Percentiles rank a stretch among this genome's conserved stretches.
Evolutionary conservation across 2,329 filamentous ascomycete species (phyloP).

Genomic region (Aspergillus phoenicis): DNA sequence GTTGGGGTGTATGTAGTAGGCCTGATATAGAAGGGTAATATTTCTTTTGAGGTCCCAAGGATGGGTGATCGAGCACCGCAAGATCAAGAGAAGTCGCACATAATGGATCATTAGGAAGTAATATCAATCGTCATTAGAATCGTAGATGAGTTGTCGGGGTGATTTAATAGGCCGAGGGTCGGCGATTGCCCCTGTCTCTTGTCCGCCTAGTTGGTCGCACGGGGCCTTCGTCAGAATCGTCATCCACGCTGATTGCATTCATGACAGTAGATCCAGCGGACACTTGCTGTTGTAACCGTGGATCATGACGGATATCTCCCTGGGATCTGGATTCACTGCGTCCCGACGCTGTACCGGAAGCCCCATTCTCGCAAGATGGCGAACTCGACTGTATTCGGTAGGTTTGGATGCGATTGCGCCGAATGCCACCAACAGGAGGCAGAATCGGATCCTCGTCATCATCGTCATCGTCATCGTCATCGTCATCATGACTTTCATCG

Average conservation of each 20-base stretch:
- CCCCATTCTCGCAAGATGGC: constrained; percentile 11
- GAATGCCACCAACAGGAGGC: constrained; percentile 18
- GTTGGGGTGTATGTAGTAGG: not conserved
- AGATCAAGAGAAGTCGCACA: not conserved
- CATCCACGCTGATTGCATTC: constrained; percentile 31
- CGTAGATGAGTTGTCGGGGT: not conserved
- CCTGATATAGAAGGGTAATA: not conserved
- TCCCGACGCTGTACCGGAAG: not conserved
- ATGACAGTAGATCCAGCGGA: constrained; percentile 23
- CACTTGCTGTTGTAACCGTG: not conserved
- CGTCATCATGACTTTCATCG: constrained; percentile 20
- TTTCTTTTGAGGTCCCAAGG: not conserved
- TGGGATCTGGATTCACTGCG: not conserved
- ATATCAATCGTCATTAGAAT: constrained; percentile 1
- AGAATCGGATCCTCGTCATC: constrained; percentile 28
- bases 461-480: constrained; percentile 21
- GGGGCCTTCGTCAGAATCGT: constrained; percentile 35
- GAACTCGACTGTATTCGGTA: constrained; percentile 17
- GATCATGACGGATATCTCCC: not conserved
- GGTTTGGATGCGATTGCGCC: constrained; percentile 18
- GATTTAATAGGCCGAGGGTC: not conserved
- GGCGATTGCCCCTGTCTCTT: constrained; percentile 21
- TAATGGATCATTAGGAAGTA: constrained; percentile 13
- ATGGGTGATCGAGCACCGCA: not conserved
- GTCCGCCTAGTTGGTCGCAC: constrained; percentile 27